Evolutionary conservation across 768 basidiomycete genomes (phyloP).

Genomic region (Serendipita sp.): DNA sequence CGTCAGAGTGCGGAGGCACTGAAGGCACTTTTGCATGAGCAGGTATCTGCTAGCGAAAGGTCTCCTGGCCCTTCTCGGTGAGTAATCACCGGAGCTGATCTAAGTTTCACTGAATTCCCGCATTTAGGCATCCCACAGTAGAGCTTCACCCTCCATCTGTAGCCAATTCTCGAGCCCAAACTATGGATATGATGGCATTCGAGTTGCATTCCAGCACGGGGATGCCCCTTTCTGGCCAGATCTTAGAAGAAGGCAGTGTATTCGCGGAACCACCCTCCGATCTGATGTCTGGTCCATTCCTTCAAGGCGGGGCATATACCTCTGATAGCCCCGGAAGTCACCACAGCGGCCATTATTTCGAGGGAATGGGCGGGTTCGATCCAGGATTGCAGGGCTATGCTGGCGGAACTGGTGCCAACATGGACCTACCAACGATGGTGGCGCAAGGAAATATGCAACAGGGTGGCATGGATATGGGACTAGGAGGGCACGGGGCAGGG

Average conservation of each 20-base stretch:
- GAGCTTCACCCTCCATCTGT: conserved; percentile 5
- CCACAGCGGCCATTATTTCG: conserved; percentile 3
- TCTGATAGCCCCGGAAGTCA: neutral
- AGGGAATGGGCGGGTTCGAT: neutral
- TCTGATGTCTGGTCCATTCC: neutral
- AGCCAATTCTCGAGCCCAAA: conserved; percentile 1
- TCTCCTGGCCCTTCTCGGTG: conserved; percentile 1
- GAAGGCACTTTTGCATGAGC: conserved; percentile 26
- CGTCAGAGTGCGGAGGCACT: conserved; percentile 33
- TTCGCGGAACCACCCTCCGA: neutral
- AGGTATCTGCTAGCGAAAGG: conserved; percentile 10
- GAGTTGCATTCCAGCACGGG: neutral
- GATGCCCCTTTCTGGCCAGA: neutral
- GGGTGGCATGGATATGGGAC: neutral
- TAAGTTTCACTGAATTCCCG: neutral
- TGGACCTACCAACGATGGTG: neutral
- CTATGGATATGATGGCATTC: neutral
- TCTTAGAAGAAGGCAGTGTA: neutral
- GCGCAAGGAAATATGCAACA: neutral
- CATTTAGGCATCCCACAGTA: neutral
- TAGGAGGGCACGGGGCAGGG: neutral
- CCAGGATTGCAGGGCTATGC: neutral
- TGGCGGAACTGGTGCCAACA: neutral
- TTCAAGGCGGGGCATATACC: neutral
- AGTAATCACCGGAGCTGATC: neutral